Evolutionary conservation across 2,329 filamentous ascomycete species (phyloP).

Genomic region (Paracamarosporium sp.): DNA sequence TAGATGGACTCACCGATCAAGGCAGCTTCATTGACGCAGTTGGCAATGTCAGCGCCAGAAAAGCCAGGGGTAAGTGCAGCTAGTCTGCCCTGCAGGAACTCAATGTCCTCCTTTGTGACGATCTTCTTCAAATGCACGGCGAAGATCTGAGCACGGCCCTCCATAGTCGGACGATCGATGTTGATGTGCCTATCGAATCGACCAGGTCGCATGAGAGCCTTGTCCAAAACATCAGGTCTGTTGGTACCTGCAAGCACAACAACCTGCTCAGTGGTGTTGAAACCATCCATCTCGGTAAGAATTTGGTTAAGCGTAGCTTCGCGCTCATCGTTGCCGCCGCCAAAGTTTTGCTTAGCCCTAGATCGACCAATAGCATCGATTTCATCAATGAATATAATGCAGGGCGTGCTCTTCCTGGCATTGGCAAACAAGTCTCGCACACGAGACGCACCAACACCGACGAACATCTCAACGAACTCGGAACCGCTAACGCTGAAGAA

Average conservation of each 20-base stretch:
- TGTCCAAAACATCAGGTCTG: constrained; percentile 90
- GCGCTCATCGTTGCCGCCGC: constrained; percentile 94
- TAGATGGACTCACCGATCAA: constrained; percentile 75
- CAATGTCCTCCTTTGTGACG: constrained; percentile 87
- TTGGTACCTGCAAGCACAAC: constrained; percentile 98
- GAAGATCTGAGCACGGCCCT: constrained; percentile 95
- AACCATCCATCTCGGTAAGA: constrained; percentile 98
- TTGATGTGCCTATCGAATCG: constrained; percentile 96
- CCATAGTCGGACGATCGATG: constrained; percentile 96
- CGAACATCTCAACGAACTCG: constrained; percentile 99
- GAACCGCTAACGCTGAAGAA: constrained; percentile 99
- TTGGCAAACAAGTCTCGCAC: constrained; percentile 94
- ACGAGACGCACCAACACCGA: constrained; percentile 94
- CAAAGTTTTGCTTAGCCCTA: constrained; percentile 80
- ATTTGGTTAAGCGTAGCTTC: constrained; percentile 98
- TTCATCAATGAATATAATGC: constrained; percentile 99
- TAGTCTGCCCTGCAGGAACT: constrained; percentile 85
- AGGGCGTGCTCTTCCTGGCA: constrained; percentile 93
- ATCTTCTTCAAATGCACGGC: constrained; percentile 93
- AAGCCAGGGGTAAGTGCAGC: constrained; percentile 95
- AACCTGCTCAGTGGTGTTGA: constrained; percentile 95
- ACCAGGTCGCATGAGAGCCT: constrained; percentile 93
- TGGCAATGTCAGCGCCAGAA: constrained; percentile 96
- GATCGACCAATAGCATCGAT: constrained; percentile 97
- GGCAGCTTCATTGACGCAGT: constrained; percentile 97